phyloP scores from a whole-genome alignment of 2,329 filamentous ascomycete genomes.

The Coniella lustricola region DNA sequence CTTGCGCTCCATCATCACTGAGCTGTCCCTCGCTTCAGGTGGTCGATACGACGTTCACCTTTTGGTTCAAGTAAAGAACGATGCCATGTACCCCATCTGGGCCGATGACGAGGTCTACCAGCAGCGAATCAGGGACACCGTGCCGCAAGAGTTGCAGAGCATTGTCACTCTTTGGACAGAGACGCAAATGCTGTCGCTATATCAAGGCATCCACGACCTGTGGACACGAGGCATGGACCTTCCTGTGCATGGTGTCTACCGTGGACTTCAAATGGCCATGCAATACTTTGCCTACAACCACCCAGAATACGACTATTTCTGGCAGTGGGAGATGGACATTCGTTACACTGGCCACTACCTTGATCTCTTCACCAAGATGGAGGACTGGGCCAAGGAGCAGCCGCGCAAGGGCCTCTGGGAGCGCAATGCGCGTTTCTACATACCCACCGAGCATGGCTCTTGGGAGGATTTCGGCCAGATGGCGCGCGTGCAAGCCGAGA shows the following conservation, averaged over 20 bases:
- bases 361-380: constrained; percentile 62
- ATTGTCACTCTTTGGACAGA: constrained; percentile 92
- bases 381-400: constrained; percentile 63
- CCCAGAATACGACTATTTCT: constrained; percentile 84
- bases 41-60: constrained; percentile 84
- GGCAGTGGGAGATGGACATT: constrained; percentile 95
- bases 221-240: constrained; percentile 59
- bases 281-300: constrained; percentile 87
- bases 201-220: constrained; percentile 78
- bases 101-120: constrained; percentile 64
- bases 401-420: constrained; percentile 79
- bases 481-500: constrained; percentile 68
- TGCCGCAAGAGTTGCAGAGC: constrained; percentile 79
- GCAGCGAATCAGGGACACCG: constrained; percentile 57
- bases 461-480: constrained; percentile 78
- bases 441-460: constrained; percentile 66
- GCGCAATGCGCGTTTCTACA: constrained; percentile 69
- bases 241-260: constrained; percentile 85
- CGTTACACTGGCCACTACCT: constrained; percentile 86
- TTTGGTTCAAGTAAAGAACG: constrained; percentile 75
- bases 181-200: constrained; percentile 84
- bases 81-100: constrained; percentile 69
- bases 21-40: constrained; percentile 72
- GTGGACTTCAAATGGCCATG: constrained; percentile 88
- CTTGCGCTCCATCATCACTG: constrained; percentile 75